A percentile compares a stretch with the other conserved stretches of the same genome.
These are phyloP conservation scores for Spathaspora sp. DNA, from an alignment of 805 yeast species.

Conservation along the genomic window DNA sequence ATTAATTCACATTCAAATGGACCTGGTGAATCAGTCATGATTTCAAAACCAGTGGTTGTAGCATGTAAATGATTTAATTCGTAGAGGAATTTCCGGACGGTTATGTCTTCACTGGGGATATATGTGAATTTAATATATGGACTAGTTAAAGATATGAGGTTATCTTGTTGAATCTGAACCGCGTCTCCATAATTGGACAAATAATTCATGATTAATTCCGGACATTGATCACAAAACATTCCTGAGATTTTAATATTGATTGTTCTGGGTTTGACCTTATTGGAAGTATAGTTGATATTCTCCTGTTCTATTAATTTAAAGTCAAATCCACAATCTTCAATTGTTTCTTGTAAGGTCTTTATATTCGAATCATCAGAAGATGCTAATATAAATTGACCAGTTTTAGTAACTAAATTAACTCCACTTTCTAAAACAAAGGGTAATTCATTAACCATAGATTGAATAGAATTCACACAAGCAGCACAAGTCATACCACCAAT, in stretches of 20 bases:
- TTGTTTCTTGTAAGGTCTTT: constrained; percentile 41
- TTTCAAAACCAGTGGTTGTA: constrained; percentile 14
- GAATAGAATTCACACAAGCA: constrained; percentile 60
- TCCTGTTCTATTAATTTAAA: constrained; percentile 44
- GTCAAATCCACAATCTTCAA: constrained; percentile 69
- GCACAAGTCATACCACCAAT: constrained; percentile 78
- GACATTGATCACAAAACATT: constrained; percentile 72
- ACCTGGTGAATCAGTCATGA: constrained; percentile 16
- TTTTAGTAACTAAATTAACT: constrained; percentile 56
- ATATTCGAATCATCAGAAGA: constrained; percentile 27
- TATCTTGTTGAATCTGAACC: constrained; percentile 51
- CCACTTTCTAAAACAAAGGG: constrained; percentile 52
- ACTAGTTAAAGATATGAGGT: constrained; percentile 39
- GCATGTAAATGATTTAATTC: constrained; percentile 42
- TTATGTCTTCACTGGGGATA: constrained; percentile 50
- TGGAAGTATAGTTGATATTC: constrained; percentile 45
- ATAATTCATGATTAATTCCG: constrained; percentile 48
- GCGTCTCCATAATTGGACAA: constrained; percentile 54
- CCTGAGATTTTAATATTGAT: constrained; percentile 57
- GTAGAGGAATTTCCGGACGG: constrained; percentile 52
- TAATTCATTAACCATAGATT: constrained; percentile 41
- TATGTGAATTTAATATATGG: constrained; percentile 67
- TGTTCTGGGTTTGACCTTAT: constrained; percentile 48
- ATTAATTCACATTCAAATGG: constrained; percentile 50
- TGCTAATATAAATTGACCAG: constrained; percentile 59